Evolutionary conservation across 2,329 filamentous ascomycete species (phyloP).

Genomic region (Aspergillus fijiensis): DNA sequence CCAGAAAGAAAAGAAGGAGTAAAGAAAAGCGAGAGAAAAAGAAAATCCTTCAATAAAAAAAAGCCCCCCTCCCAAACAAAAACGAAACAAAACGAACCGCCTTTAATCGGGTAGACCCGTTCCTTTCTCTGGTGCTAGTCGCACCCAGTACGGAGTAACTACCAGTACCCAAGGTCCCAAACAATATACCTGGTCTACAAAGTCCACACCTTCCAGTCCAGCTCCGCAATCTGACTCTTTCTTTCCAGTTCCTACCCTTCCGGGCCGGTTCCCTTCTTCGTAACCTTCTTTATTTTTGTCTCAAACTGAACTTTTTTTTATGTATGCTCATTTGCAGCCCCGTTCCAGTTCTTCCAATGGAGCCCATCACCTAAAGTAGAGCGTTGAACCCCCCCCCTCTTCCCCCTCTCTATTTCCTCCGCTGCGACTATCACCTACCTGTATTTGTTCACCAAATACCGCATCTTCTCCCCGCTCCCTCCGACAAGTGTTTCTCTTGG

Average conservation of each 20-base stretch:
- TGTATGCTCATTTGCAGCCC: slow-evolving; percentile 20
- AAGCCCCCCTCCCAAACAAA: background rate
- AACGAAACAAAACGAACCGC: slow-evolving; percentile 2
- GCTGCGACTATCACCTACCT: background rate
- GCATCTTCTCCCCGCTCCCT: slow-evolving; percentile 3
- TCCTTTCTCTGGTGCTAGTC: slow-evolving; percentile 16
- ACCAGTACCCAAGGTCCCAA: background rate
- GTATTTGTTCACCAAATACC: background rate
- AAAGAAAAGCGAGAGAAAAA: slow-evolving; percentile 3
- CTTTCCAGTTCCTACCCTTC: slow-evolving; percentile 2
- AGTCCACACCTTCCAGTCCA: slow-evolving; percentile 20
- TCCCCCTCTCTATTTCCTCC: slow-evolving; percentile 5
- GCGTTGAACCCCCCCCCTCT: slow-evolving; percentile 5
- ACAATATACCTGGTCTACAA: slow-evolving; percentile 22
- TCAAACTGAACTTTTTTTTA: slow-evolving; percentile 11
- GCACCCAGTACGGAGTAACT: background rate
- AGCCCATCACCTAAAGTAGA: slow-evolving; percentile 12
- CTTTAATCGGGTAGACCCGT: slow-evolving; percentile 22
- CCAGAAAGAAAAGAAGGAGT: slow-evolving; percentile 4
- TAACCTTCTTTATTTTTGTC: slow-evolving; percentile 9
- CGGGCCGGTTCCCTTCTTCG: slow-evolving; percentile 6
- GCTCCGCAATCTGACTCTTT: slow-evolving; percentile 20
- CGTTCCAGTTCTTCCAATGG: slow-evolving; percentile 27
- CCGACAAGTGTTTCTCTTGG: slow-evolving; percentile 5
- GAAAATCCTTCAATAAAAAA: background rate